Conservation (phyloP, 352 stramenopile species). For the Phytophthora cactorum region DNA sequence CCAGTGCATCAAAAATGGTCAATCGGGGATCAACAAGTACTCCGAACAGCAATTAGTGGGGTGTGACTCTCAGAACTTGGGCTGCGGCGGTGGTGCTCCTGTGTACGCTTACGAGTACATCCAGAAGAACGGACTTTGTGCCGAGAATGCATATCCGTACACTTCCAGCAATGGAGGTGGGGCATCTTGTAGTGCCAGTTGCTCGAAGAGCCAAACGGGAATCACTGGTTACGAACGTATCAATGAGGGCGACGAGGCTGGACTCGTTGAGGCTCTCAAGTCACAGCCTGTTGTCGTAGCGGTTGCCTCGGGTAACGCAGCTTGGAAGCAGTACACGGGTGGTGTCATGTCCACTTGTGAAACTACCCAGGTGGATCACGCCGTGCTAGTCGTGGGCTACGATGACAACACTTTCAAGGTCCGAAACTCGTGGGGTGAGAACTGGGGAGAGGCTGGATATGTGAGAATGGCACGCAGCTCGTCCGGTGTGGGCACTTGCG, state of each 20-base stretch:
- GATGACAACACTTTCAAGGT: constrained; percentile 88
- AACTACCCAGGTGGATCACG: constrained; percentile 95
- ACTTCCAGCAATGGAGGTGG: constrained; percentile 25
- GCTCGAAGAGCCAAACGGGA: constrained; percentile 35
- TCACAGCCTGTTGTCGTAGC: constrained; percentile 93
- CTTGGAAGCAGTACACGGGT: constrained; percentile 96
- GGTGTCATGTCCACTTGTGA: constrained; percentile 86
- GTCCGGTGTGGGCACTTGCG: constrained; percentile 48
- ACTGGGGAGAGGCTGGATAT: constrained; percentile 93
- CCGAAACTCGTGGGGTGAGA: constrained; percentile 96
- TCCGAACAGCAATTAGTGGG: constrained; percentile 93
- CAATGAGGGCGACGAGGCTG: constrained; percentile 65
- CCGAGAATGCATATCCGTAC: constrained; percentile 83
- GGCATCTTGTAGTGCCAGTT: constrained; percentile 37
- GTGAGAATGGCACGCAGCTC: constrained; percentile 83
- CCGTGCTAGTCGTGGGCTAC: constrained; percentile 96
- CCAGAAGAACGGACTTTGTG: constrained; percentile 79
- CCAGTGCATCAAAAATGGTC: constrained; percentile 78
- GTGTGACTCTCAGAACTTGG: constrained; percentile 87
- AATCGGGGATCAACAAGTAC: constrained; percentile 69
- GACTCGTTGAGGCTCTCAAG: constrained; percentile 85
- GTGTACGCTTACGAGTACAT: constrained; percentile 94
- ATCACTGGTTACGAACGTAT: constrained; percentile 63
- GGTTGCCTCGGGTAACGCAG: constrained; percentile 92
- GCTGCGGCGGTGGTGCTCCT: constrained; percentile 90